Percentiles rank a stretch among this genome's conserved stretches.
Conservation (phyloP, 768 basidiomycete species). For the Hypholoma fasciculare region DNA sequence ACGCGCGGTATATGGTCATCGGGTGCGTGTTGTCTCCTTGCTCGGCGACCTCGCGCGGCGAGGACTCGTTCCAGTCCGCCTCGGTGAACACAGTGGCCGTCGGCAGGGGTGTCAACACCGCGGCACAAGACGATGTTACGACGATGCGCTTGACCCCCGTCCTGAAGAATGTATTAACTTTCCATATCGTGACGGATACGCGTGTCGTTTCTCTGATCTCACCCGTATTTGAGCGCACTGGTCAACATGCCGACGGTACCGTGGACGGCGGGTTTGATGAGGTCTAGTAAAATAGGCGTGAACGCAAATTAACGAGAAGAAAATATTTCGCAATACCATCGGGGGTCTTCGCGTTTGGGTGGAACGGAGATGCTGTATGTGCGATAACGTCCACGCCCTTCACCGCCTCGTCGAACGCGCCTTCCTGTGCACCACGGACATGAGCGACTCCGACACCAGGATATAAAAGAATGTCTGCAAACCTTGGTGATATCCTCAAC, state of each 20-base stretch:
- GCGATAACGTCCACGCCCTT: constrained; percentile 71
- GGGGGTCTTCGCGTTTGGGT: constrained; percentile 43
- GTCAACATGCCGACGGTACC: constrained; percentile 68
- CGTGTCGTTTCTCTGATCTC: not conserved
- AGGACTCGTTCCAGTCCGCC: constrained; percentile 60
- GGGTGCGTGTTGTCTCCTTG: constrained; percentile 44
- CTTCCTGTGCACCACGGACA: constrained; percentile 35
- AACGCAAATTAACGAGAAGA: not conserved
- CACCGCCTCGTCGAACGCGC: constrained; percentile 79
- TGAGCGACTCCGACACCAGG: not conserved
- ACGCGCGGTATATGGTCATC: constrained; percentile 53
- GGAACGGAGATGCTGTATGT: constrained; percentile 69
- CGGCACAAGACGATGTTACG: constrained; percentile 62
- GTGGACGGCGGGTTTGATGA: constrained; percentile 69
- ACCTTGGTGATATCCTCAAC: constrained; percentile 65
- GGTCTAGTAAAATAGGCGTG: constrained; percentile 34
- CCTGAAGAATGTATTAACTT: constrained; percentile 19
- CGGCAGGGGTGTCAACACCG: constrained; percentile 34
- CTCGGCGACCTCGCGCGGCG: constrained; percentile 43
- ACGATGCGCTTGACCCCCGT: constrained; percentile 64
- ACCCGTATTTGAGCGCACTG: constrained; percentile 57
- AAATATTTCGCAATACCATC: constrained; percentile 19
- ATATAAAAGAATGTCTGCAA: not conserved
- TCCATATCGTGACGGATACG: not conserved
- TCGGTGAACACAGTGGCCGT: constrained; percentile 40